Evolutionary conservation across 306 rosid genomes (phyloP).

Genomic region (Rubus parviflorus): DNA sequence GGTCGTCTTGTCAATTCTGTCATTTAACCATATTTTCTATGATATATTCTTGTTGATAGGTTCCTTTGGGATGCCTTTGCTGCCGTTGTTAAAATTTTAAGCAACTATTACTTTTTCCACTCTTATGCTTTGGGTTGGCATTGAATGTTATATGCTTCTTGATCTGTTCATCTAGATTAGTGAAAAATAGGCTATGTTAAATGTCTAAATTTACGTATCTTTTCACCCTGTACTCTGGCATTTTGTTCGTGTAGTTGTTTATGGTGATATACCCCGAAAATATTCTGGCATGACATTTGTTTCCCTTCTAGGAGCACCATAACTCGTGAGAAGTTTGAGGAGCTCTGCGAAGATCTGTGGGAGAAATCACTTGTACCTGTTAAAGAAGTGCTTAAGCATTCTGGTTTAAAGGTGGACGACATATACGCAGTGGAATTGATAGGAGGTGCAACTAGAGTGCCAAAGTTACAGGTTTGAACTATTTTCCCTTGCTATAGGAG

Average conservation of each 20-base stretch:
- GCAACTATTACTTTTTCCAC: neutral
- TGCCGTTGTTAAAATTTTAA: neutral
- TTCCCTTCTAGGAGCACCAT: slow-evolving; percentile 71
- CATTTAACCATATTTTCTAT: neutral
- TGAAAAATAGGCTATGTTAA: neutral
- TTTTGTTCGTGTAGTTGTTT: neutral
- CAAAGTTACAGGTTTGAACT: slow-evolving; percentile 85
- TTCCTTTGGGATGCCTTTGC: neutral
- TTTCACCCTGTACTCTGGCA: neutral
- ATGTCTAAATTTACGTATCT: neutral
- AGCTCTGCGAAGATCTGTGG: slow-evolving; percentile 91
- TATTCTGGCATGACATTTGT: slow-evolving; percentile 11
- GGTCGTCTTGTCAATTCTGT: neutral
- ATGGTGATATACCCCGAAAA: neutral
- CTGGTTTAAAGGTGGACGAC: slow-evolving; percentile 62
- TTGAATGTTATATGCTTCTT: neutral
- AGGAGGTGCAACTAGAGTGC: slow-evolving; percentile 97
- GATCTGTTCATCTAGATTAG: neutral
- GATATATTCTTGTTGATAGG: neutral
- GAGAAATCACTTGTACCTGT: slow-evolving; percentile 77
- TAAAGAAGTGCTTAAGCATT: slow-evolving; percentile 71
- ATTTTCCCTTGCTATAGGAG: slow-evolving; percentile 22
- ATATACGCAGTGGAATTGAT: slow-evolving; percentile 91
- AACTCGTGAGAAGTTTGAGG: slow-evolving; percentile 93
- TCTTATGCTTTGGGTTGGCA: neutral